A percentile compares a stretch with the other conserved stretches of the same genome.
Evolutionary conservation across 2,329 filamentous ascomycete species (phyloP).

Genomic region (Remersonia thermophila): DNA sequence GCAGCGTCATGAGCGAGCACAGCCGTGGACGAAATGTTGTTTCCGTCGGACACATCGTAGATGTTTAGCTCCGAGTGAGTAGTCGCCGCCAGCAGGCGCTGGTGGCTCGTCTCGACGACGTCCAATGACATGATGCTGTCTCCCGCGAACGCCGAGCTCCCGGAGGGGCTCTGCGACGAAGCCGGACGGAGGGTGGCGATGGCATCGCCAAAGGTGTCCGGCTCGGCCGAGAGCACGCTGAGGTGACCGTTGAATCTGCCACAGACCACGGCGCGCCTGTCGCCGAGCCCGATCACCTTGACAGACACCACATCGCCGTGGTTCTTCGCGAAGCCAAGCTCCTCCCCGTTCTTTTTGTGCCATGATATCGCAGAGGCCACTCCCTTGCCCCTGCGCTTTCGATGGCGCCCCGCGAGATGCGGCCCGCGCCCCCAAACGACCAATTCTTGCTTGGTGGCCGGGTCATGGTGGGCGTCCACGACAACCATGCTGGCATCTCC

Average conservation of each 20-base stretch:
- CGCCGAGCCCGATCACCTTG: slow-evolving; percentile 28
- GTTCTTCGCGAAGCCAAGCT: slow-evolving; percentile 29
- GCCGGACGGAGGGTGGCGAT: slow-evolving; percentile 17
- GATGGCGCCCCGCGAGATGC: slow-evolving; percentile 33
- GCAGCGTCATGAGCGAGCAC: slow-evolving; percentile 15
- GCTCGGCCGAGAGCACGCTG: slow-evolving; percentile 29
- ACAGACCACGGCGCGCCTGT: slow-evolving; percentile 27
- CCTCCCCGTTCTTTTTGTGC: slow-evolving; percentile 27
- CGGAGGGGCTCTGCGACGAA: neutral
- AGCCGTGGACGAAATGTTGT: slow-evolving; percentile 10
- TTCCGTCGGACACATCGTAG: slow-evolving; percentile 20
- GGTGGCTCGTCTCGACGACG: slow-evolving; percentile 14
- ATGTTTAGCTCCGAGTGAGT: slow-evolving; percentile 24
- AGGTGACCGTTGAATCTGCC: slow-evolving; percentile 40
- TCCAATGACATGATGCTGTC: slow-evolving; percentile 26
- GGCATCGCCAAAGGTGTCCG: slow-evolving; percentile 23
- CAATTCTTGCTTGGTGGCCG: slow-evolving; percentile 30
- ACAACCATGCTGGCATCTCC: slow-evolving; percentile 33
- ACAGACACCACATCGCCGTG: slow-evolving; percentile 39
- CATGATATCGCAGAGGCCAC: slow-evolving; percentile 19
- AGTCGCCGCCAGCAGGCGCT: slow-evolving; percentile 22
- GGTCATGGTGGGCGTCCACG: slow-evolving; percentile 31
- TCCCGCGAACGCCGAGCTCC: slow-evolving; percentile 10
- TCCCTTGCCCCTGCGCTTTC: slow-evolving; percentile 18
- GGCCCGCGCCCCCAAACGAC: slow-evolving; percentile 41